Conservation (phyloP, 768 basidiomycete genomes). For the Leccinum ochraceum region DNA sequence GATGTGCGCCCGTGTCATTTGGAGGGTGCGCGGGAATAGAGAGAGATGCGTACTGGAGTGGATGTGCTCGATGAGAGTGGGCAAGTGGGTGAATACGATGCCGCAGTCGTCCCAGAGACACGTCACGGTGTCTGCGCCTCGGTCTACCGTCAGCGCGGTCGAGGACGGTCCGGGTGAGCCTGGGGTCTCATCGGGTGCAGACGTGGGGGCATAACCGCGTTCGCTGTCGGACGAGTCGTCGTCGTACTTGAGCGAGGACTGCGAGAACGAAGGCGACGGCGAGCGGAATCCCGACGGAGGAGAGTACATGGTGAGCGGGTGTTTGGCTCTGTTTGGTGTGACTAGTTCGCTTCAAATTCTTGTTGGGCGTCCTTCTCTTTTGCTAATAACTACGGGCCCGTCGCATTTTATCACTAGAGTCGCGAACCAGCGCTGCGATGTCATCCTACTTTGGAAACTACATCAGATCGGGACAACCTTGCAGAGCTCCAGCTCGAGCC, state of each 20-base stretch:
- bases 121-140: conserved; percentile 56
- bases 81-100: conserved; percentile 67
- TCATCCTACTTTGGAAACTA: not conserved
- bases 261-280: conserved; percentile 42
- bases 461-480: not conserved
- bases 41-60: conserved; percentile 60
- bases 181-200: conserved; percentile 17
- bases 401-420: not conserved
- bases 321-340: conserved; percentile 22
- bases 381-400: too few relatives aligned
- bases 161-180: conserved; percentile 26
- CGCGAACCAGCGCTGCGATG: too few relatives aligned
- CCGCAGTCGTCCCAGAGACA: conserved; percentile 89
- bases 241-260: conserved; percentile 30
- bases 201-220: conserved; percentile 10
- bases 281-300: conserved; percentile 42
- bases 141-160: conserved; percentile 19
- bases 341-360: not conserved
- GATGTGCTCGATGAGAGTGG: conserved; percentile 79
- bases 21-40: too few relatives aligned
- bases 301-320: conserved; percentile 33
- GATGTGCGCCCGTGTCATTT: not conserved
- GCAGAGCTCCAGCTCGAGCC: too few relatives aligned
- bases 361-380: too few relatives aligned
- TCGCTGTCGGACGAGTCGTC: conserved; percentile 31